Base-by-base conservation (phyloP, 257 asterid genomes). In the Solanum lycopersicoides region DNA sequence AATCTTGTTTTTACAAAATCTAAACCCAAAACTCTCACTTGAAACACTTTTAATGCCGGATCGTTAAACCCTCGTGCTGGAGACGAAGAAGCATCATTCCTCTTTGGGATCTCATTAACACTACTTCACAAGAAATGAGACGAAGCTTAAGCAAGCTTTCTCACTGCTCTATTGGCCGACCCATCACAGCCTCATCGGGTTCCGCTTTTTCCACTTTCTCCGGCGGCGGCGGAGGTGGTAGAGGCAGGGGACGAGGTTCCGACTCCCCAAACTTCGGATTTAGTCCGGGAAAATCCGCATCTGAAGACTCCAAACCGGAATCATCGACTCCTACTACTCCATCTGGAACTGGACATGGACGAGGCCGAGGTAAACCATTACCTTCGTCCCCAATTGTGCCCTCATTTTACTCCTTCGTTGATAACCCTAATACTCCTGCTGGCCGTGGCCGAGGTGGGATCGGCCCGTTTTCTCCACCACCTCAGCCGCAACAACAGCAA, bases 171-270 rank as follows among this genome's bases (percentile, higher is more conserved):
- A 88, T 87, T 53, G 89, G 84, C 73, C 83, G 66, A 30, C 28
- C 92, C 86, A 30, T 92, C 85, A 30, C 93, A 20, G 60, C 89
- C 66, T 73, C 91, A 10, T 73, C 75, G 25, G 23, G 92, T 39
- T 89, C 88, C 72, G 87, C 92, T 2, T 93, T 91, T 87, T 95
- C 97, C 88, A 71, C 91, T 8, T 88, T 91, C 65, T 87, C 90
- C 37, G 87, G 91, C 89, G 95, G 85, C 50, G 93, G 95, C 85
- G 90, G 91, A 9, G 86, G 97, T 76, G 94, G 99, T 12, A 97
- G 95, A 56, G 89, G 91, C 12, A 88, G 92, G 42, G 89, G 89
- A 0, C 75, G 86, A 18, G 83, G 85, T 39, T 34, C 92, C 53
- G n/a, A 86, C 2, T 91, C 79, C 88, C 91, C 47, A 10, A 89